A percentile compares a stretch with the other conserved stretches of the same genome.
phyloP scores from a whole-genome alignment of 1,139 yeast species.

The Saccharomycopsis crataegensis region DNA sequence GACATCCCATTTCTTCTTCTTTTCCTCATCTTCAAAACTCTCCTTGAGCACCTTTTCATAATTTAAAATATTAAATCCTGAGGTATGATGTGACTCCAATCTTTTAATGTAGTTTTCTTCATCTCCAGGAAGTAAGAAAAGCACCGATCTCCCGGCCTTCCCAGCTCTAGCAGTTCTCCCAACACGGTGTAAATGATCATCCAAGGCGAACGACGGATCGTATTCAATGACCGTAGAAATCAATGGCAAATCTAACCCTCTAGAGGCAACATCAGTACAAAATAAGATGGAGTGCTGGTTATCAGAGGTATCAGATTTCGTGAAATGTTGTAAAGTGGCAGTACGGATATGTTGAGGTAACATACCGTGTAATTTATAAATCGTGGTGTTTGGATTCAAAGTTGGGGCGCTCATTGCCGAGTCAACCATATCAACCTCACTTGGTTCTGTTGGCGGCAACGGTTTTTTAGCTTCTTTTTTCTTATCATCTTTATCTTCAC shows the following conservation, averaged over 20 bases:
- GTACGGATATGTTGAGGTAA: conserved; percentile 77
- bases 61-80: conserved; percentile 42
- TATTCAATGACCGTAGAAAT: conserved; percentile 58
- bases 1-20: conserved; percentile 64
- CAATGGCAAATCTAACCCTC: conserved; percentile 65
- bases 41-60: conserved; percentile 49
- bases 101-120: conserved; percentile 77
- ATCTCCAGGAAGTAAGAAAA: conserved; percentile 78
- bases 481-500: conserved; percentile 1
- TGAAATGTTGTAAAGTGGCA: conserved; percentile 61
- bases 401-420: conserved; percentile 40
- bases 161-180: conserved; percentile 77
- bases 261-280: conserved; percentile 74
- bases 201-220: conserved; percentile 64
- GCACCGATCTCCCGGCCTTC: conserved; percentile 52
- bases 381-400: conserved; percentile 39
- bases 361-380: conserved; percentile 88
- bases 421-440: conserved; percentile 33
- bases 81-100: conserved; percentile 55
- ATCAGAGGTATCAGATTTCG: conserved; percentile 31
- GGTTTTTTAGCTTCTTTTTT: conserved; percentile 28
- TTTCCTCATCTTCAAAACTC: conserved; percentile 50
- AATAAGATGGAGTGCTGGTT: conserved; percentile 55
- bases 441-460: conserved; percentile 24
- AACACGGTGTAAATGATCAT: conserved; percentile 66